A percentile compares a stretch with the other conserved stretches of the same genome.
Conservation (phyloP, 1,284 basidiomycete genomes). For the Cutaneotrichosporon sp. region DNA sequence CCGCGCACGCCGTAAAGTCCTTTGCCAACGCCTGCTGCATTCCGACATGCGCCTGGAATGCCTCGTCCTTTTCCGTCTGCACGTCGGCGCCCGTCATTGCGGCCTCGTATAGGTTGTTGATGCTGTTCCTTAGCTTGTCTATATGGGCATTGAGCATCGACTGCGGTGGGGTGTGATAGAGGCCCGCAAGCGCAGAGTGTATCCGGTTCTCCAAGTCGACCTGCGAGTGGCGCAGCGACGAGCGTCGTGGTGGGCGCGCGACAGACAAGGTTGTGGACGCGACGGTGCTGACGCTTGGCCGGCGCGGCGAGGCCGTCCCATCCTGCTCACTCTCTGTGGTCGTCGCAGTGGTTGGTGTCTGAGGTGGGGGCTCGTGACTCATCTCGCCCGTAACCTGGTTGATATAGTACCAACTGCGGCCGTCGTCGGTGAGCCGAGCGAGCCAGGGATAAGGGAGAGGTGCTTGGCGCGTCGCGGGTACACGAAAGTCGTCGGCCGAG, state of each 20-base stretch:
- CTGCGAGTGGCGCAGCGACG: not conserved
- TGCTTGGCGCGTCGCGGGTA: constrained; percentile 51
- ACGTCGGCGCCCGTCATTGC: constrained; percentile 43
- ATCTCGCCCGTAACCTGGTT: constrained; percentile 70
- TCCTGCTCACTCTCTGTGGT: constrained; percentile 7
- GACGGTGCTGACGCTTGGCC: constrained; percentile 4
- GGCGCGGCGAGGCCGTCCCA: constrained; percentile 1
- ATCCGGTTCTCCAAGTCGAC: constrained; percentile 26
- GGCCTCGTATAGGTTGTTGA: constrained; percentile 45
- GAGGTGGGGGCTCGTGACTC: constrained; percentile 54
- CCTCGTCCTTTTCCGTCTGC: constrained; percentile 43
- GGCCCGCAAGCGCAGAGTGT: constrained; percentile 25
- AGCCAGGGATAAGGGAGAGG: constrained; percentile 74
- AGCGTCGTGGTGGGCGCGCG: constrained; percentile 6
- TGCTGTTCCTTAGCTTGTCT: constrained; percentile 37
- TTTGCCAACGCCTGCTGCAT: constrained; percentile 32
- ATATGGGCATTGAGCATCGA: constrained; percentile 30
- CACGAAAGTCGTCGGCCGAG: constrained; percentile 32
- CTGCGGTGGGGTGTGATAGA: constrained; percentile 14
- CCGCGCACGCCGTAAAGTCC: constrained; percentile 32
- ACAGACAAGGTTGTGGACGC: not conserved
- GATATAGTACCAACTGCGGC: constrained; percentile 74
- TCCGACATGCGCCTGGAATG: constrained; percentile 31
- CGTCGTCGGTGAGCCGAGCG: constrained; percentile 75
- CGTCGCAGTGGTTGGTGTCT: constrained; percentile 5